Evolutionary conservation across 2,329 filamentous ascomycete species (phyloP), one percentile per base, ranked within the genome.

Genomic region (Claviceps citrina): DNA sequence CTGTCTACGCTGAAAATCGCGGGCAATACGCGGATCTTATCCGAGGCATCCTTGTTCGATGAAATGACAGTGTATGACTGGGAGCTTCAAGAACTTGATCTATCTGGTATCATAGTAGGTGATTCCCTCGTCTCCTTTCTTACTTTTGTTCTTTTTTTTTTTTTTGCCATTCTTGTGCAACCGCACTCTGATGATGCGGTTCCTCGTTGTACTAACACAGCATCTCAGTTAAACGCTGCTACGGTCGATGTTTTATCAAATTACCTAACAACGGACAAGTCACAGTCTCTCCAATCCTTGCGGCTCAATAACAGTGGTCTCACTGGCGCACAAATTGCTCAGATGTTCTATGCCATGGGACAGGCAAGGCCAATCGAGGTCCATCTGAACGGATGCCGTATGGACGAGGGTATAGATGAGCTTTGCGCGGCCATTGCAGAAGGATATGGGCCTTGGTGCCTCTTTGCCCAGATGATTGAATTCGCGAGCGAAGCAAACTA

Each of bases 381-480:
- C 3, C 60, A 63, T 27, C 57, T 74, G 30, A 69, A 64, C 47
- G 65, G 64, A 24, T 75, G 73, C 46, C 67, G 65, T 2, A 55
- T 76, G 3, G 71, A 75, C 42, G 58, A 62, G 9, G 69, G 66
- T 2, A 65, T 73, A 24, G 66, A 66, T 15, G 61, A 69, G 38
- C 55, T 74, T 40, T 68, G 66, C 18, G 57, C 60, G 16, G 64
- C 67, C 7, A 63, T 76, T 20, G 55, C 61, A 1, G 54, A 58
- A 39, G 65, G 65, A 12, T 63, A 64, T 44, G 67, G 67, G 1
- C 70, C 70, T 0, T 65, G 60, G 44, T 65, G 62, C 19, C 54
- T 75, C 18, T 67, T 68, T 45, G 54, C 73, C 44, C 67, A 73
- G 45, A 73, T 75, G 70, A 58, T 73, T n/a, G 69, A 74, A 44